Conservation (phyloP, 176 grass and related monocot genomes). For the Saccharum spontaneum region DNA sequence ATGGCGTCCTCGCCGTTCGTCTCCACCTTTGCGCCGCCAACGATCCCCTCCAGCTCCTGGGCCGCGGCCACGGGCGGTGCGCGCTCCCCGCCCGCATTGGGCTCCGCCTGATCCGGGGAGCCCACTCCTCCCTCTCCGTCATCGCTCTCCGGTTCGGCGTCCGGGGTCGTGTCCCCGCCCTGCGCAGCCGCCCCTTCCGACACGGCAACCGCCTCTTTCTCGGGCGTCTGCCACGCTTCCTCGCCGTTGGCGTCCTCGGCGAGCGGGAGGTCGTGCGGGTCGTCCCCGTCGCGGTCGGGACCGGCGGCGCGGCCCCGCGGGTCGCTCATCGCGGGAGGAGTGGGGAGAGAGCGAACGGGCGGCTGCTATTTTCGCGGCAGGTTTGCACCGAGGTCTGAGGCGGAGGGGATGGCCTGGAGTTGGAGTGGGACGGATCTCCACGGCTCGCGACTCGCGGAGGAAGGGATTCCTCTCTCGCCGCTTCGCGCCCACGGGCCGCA, state of each 20-base stretch:
- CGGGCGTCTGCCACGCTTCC: slow-evolving; percentile 10
- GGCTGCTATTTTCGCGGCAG: slow-evolving; percentile 62
- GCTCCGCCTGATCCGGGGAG: slow-evolving; percentile 42
- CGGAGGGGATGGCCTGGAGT: slow-evolving; percentile 11
- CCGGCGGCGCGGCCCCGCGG: slow-evolving; percentile 38
- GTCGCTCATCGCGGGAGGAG: slow-evolving; percentile 50
- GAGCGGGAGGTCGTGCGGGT: slow-evolving; percentile 30
- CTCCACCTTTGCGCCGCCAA: slow-evolving; percentile 18
- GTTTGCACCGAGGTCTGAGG: slow-evolving; percentile 38
- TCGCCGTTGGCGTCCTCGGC: slow-evolving; percentile 36
- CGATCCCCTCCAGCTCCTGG: slow-evolving; percentile 13
- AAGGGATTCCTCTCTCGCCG: slow-evolving; percentile 6
- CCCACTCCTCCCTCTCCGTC: slow-evolving; percentile 34
- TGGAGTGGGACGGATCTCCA: slow-evolving; percentile 55
- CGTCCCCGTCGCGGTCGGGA: slow-evolving; percentile 29
- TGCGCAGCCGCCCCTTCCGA: slow-evolving; percentile 11
- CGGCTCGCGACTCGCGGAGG: slow-evolving; percentile 45
- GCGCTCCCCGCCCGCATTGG: slow-evolving; percentile 33
- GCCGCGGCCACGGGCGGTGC: not conserved
- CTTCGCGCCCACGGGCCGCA: slow-evolving; percentile 12
- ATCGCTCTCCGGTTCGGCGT: slow-evolving; percentile 36
- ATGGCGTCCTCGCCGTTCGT: slow-evolving; percentile 51
- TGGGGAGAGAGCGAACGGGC: slow-evolving; percentile 29
- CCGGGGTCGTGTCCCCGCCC: slow-evolving; percentile 6
- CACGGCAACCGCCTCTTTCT: slow-evolving; percentile 32